Evolutionary conservation across 768 basidiomycete genomes (phyloP).

Genomic region (Leccinum boreale): DNA sequence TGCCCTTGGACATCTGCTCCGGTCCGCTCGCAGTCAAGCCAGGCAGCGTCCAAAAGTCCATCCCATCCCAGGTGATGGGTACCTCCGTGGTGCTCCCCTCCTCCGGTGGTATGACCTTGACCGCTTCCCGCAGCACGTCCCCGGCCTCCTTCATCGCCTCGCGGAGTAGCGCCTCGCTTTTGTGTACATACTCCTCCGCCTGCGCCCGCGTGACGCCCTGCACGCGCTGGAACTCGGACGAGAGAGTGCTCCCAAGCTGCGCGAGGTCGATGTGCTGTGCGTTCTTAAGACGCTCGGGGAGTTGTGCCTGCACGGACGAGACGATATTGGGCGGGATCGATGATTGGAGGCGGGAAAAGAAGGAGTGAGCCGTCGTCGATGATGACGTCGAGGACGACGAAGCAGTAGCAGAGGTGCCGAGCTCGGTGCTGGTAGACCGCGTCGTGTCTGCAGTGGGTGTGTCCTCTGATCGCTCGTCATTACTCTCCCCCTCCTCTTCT

Average conservation of each 20-base stretch:
- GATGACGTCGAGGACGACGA: constrained; percentile 10
- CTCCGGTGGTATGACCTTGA: constrained; percentile 89
- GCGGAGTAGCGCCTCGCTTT: constrained; percentile 60
- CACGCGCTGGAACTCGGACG: constrained; percentile 66
- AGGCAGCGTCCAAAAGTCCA: constrained; percentile 82
- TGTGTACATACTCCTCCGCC: constrained; percentile 82
- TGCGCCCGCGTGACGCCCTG: constrained; percentile 73
- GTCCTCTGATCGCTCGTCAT: constrained; percentile 25
- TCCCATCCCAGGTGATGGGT: constrained; percentile 73
- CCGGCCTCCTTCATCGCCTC: constrained; percentile 78
- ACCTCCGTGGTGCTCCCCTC: constrained; percentile 40
- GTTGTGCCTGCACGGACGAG: constrained; percentile 59
- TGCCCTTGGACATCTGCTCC: constrained; percentile 25
- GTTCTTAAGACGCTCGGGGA: constrained; percentile 65
- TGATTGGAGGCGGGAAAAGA: constrained; percentile 73
- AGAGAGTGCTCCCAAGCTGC: constrained; percentile 60
- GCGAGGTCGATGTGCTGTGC: constrained; percentile 65
- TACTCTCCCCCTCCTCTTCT: constrained; percentile 23
- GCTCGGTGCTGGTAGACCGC: constrained; percentile 18
- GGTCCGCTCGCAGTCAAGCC: constrained; percentile 23
- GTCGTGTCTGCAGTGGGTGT: constrained; percentile 24
- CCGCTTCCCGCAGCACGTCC: constrained; percentile 81
- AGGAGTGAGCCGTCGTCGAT: constrained; percentile 35
- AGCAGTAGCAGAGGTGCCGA: not conserved
- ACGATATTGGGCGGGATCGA: constrained; percentile 75